Conservation (phyloP, 148 eudicot genomes). For the Nyssa sinensis region DNA sequence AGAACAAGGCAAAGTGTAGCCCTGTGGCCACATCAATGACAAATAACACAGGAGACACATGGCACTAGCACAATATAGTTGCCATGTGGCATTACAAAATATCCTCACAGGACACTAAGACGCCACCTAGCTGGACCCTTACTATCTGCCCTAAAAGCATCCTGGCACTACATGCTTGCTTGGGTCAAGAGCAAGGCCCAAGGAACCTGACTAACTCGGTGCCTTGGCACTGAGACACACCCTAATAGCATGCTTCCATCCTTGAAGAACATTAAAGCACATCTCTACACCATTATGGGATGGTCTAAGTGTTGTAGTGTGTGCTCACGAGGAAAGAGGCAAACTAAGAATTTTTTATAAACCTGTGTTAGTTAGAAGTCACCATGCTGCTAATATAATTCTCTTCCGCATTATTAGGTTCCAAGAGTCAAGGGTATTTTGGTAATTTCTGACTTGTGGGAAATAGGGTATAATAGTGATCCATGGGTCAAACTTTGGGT, state of each 20-base stretch:
- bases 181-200: background rate
- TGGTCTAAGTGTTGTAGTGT: too few relatives aligned
- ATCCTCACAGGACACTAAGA: background rate
- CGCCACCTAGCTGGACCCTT: background rate
- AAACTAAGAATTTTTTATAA: too few relatives aligned
- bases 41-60: background rate
- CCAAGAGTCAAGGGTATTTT: too few relatives aligned
- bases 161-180: background rate
- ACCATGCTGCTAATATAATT: too few relatives aligned
- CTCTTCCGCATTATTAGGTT: too few relatives aligned
- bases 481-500: too few relatives aligned
- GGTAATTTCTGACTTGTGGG: too few relatives aligned
- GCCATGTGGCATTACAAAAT: background rate
- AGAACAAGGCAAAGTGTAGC: background rate
- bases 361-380: too few relatives aligned
- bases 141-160: background rate
- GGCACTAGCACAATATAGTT: background rate
- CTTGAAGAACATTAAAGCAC: background rate
- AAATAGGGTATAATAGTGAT: too few relatives aligned
- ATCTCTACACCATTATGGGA: too few relatives aligned
- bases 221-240: background rate
- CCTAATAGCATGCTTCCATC: background rate
- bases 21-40: background rate
- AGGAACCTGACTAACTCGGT: background rate
- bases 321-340: too few relatives aligned